Conservation (phyloP, 768 basidiomycete species). For the Collybia sordida region DNA sequence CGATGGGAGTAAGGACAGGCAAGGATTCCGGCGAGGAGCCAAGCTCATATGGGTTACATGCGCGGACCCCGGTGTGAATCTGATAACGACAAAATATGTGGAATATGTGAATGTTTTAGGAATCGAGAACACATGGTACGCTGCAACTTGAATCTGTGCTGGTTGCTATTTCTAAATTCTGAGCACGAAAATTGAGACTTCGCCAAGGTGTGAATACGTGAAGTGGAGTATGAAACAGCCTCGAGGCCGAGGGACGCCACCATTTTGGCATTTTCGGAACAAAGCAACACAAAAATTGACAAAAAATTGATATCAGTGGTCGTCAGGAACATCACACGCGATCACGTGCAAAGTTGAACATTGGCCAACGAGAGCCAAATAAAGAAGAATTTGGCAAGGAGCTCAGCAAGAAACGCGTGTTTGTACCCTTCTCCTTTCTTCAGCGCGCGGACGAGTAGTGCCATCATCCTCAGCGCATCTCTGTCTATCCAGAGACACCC, state of each 20-base stretch:
- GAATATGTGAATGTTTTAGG: too few relatives aligned
- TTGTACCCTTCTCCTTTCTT: constrained; percentile 21
- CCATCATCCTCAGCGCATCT: constrained; percentile 11
- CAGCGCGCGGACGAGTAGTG: constrained; percentile 13
- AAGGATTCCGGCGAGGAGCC: too few relatives aligned
- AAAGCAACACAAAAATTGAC: constrained; percentile 6
- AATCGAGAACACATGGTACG: too few relatives aligned
- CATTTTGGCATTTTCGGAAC: constrained; percentile 3
- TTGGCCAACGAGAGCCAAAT: constrained; percentile 44
- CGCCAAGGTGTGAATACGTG: too few relatives aligned
- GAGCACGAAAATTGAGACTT: too few relatives aligned
- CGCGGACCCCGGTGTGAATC: neutral
- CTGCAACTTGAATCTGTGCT: too few relatives aligned
- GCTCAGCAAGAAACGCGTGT: constrained; percentile 20
- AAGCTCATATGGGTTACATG: too few relatives aligned
- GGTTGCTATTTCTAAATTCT: too few relatives aligned
- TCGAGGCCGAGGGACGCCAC: constrained; percentile 3
- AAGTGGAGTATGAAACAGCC: neutral
- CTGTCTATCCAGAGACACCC: constrained; percentile 22
- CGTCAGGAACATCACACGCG: constrained; percentile 37
- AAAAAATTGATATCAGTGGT: constrained; percentile 7
- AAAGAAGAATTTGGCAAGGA: constrained; percentile 35
- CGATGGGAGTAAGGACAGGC: too few relatives aligned
- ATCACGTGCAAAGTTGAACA: constrained; percentile 57
- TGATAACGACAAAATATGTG: neutral